Evolutionary conservation across 495 filamentous ascomycete species (phyloP).

Genomic region (Terfezia claveryi): DNA sequence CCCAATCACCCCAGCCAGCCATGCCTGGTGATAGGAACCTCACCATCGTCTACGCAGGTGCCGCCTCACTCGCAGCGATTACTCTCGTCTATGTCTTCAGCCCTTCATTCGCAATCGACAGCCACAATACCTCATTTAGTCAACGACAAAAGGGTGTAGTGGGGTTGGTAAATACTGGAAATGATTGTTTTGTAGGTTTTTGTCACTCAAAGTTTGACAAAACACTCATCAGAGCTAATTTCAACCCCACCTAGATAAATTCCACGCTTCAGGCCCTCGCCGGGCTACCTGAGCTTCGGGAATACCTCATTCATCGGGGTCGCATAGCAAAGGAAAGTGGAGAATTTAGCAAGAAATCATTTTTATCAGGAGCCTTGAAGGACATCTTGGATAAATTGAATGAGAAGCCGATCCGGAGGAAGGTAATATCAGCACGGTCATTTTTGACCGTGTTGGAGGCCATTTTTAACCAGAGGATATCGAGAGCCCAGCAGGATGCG

Average conservation of each 20-base stretch:
- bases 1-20: neutral
- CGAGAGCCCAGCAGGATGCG: constrained; percentile 90
- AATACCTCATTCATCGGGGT: constrained; percentile 37
- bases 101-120: constrained; percentile 83
- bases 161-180: constrained; percentile 73
- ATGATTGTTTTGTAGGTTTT: constrained; percentile 61
- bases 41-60: constrained; percentile 51
- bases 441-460: constrained; percentile 66
- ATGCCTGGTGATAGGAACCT: constrained; percentile 12
- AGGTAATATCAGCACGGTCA: constrained; percentile 64
- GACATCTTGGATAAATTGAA: constrained; percentile 83
- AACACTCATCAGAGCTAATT: neutral
- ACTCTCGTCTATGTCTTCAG: constrained; percentile 92
- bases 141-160: constrained; percentile 72
- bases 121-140: constrained; percentile 32
- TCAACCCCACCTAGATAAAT: constrained; percentile 41
- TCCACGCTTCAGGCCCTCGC: constrained; percentile 85
- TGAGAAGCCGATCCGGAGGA: constrained; percentile 78
- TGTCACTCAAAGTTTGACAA: neutral
- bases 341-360: constrained; percentile 12
- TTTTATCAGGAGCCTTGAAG: constrained; percentile 72
- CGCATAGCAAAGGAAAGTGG: constrained; percentile 7
- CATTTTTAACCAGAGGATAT: constrained; percentile 75
- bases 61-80: constrained; percentile 86
- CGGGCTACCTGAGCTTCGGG: constrained; percentile 74